Base-by-base conservation (phyloP, 2,329 filamentous ascomycete genomes). In the Penicillium sp. region DNA sequence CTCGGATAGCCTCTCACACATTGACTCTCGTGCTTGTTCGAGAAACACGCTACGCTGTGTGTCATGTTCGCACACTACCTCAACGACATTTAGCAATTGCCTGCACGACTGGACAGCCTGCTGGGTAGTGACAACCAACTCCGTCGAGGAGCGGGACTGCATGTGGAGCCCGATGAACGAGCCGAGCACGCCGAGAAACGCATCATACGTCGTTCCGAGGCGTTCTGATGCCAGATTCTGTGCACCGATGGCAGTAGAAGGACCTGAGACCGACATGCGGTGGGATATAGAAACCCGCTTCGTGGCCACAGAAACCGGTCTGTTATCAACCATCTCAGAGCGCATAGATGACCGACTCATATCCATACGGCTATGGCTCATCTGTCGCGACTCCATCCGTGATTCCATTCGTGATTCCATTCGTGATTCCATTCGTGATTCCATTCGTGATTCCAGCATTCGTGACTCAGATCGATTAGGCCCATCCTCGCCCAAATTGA, bases 131-230 rank as follows among this genome's bases (percentile, higher is more conserved):
- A 87, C 78, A 33, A 92, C 86, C 48, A 97, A 82, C 71, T 96
- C 92, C 1, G 89, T 85, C 9, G 91, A 88, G 8, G 92, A 94
- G 60, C 94, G 88, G n/a, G 92, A 94, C 72, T 97, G 92, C 59
- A 97, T 81, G 73, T 97, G 91, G 55, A 97, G 82, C 16, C 94
- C 94, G 71, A 97, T 93, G 72, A 97, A 96, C 5, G 91, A 95
- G 50, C 91, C 93, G 50, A 99, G 84, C 69, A 92, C 89, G 7
- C 92, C 94, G 52, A 99, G 79, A 69, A 97, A 96, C 8, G 85
- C 85, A 76, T 97, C 92, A 76, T 97, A 92, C 50, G 87, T 89
- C 49, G 84, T 81, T 67, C 86, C 89, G 48, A 97, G 83, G 65
- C 87, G 87, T 72, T 92, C 89, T 2, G 92, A 96, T 34, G 94